Evolutionary conservation across 257 asterid species (phyloP).

Genomic region (Salvia rosmarinus): DNA sequence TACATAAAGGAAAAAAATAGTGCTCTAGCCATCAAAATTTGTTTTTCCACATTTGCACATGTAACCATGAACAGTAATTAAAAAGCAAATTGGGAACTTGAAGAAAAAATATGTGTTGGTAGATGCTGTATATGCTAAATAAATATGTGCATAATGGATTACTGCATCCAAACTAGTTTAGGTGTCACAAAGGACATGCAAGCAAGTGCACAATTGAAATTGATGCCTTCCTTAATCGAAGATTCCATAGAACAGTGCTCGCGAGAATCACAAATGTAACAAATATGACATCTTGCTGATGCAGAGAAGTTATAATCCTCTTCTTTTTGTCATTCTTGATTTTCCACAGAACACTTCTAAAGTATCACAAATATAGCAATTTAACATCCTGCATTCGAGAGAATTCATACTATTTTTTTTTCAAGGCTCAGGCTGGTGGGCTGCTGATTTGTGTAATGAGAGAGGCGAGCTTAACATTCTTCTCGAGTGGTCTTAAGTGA

Average conservation of each 20-base stretch:
- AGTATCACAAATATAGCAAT: not conserved
- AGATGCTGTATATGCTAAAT: not conserved
- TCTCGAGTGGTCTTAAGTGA: not conserved
- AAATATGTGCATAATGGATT: not conserved
- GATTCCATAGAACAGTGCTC: no score
- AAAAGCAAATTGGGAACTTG: not conserved
- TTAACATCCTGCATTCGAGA: not conserved
- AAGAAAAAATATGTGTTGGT: not conserved
- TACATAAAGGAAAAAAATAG: conserved; percentile 13
- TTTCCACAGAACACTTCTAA: not conserved
- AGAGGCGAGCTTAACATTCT: conserved; percentile 10
- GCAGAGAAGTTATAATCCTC: conserved; percentile 10
- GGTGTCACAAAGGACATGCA: not conserved
- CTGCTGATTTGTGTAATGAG: not conserved
- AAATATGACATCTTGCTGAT: not conserved
- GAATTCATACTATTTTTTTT: not conserved
- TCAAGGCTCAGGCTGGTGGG: not conserved
- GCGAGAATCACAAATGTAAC: not conserved
- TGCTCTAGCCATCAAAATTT: conserved; percentile 24
- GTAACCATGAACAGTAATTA: not conserved
- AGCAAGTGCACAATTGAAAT: not conserved
- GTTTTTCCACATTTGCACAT: not conserved
- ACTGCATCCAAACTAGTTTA: conserved; percentile 14
- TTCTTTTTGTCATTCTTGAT: not conserved
- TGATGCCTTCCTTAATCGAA: no score